These are phyloP conservation scores for Ophiocordyceps camponoti-rufipedis DNA, from an alignment of 2,329 filamentous ascomycete genomes.

Conservation along the genomic window DNA sequence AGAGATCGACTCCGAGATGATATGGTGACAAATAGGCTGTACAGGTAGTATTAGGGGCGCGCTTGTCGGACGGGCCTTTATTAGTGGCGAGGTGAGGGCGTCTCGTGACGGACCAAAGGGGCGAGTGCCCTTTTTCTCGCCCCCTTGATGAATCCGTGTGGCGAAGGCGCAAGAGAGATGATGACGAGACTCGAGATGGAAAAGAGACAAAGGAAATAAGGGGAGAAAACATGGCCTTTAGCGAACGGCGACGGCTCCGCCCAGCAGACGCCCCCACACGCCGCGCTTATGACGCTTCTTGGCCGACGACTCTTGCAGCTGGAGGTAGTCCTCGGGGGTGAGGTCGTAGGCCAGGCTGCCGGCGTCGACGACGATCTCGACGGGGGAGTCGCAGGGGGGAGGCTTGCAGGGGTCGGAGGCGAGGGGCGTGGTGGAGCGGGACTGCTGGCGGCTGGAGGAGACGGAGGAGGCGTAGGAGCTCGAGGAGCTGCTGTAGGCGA, in stretches of 20 bases:
- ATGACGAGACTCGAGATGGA: neutral
- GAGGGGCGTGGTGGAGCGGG: too few relatives aligned
- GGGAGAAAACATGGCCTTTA: conserved; percentile 4
- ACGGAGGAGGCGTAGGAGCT: conserved; percentile 30
- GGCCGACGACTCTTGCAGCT: conserved; percentile 24
- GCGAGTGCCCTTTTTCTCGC: neutral
- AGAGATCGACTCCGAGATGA: neutral
- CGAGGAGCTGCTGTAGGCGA: conserved; percentile 29
- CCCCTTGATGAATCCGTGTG: neutral
- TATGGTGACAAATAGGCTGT: neutral
- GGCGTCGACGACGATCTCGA: conserved; percentile 21
- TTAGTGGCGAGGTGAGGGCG: neutral
- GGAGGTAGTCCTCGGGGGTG: conserved; percentile 30
- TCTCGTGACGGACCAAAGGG: neutral
- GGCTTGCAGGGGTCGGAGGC: neutral
- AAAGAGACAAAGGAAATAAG: neutral
- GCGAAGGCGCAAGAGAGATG: neutral
- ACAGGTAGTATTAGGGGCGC: neutral
- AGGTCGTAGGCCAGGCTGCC: conserved; percentile 36
- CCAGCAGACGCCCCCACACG: conserved; percentile 35
- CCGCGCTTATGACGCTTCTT: conserved; percentile 33
- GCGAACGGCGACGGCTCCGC: conserved; percentile 22
- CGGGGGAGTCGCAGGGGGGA: conserved; percentile 29
- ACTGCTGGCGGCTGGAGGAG: conserved; percentile 9
- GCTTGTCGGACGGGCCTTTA: neutral